Evolutionary conservation across 352 stramenopile species (phyloP), one percentile per base, ranked within the genome.

Genomic region (Globisporangium perplexum): DNA sequence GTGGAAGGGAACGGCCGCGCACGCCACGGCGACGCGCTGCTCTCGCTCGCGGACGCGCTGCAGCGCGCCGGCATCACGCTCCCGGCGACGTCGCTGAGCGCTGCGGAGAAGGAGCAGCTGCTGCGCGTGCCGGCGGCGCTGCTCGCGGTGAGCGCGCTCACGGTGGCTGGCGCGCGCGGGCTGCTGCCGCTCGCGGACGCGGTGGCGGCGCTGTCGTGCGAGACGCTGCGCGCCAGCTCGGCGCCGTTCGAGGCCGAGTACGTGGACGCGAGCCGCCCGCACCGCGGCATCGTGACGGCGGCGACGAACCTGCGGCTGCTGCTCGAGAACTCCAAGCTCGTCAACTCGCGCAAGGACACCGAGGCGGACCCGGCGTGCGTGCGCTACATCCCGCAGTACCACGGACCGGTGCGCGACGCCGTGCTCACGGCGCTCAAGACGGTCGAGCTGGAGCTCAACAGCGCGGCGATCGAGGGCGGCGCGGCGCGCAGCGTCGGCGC

Each of bases 271-370:
- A 72, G 63, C 41, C 78, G 89, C 24, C 86, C 83, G 44, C 86
- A 96, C 69, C 83, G 90, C 35, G 90, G 90, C 48, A 90, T 96
- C 56, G 72, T 96, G 54, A 87, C 71, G 18, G 88, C 77, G 39
- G 90, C 90, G 23, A 68, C 77, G 38, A 83, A 94, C 63, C 50
- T 97, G 49, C 86, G 88, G 14, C 58, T 95, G 23, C 87, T 97
- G 71, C 71, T 97, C 31, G 86, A 96, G 48, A 83, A 77, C 47
- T 97, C 89, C 54, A 94, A 92, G 73, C 77, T 75, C 33, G 59
- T 88, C 22, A 93, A 86, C 65, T 69, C 75, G 38, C 60, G 68
- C 50, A 72, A 73, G 47, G 74, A 77, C 7, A 64, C 45, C 7
- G 44, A 23, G 39, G 38, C 61, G 18, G 69, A 77, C 47, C 55